Base-by-base conservation (phyloP, 2,329 filamentous ascomycete genomes). In the Dothideomycetes sp. region DNA sequence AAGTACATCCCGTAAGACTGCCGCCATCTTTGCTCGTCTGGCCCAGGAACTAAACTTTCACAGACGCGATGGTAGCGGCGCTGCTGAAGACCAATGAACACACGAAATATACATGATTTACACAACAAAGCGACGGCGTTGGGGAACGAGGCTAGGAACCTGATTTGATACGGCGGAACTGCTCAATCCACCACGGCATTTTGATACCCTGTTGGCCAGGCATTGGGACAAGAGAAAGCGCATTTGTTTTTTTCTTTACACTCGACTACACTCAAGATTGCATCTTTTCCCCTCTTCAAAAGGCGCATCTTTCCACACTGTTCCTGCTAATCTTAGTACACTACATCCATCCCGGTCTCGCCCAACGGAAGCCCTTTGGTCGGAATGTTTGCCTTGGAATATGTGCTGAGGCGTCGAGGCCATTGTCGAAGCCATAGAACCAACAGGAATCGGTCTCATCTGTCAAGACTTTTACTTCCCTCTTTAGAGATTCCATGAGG, bases 1-100 rank as follows among this genome's bases (percentile, higher is more conserved):
- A 73, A 71, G 55, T 80, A 79, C 51, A 69, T 78, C 30, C 74
- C 76, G 67, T 71, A 58, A 50, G 69, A 47, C 13, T 35, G 16
- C 12, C 11, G 16, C 11, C 12, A 12, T 29, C 11, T 10, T n/a
- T 11, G 8, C 15, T 25, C 13, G 15, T 9, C 22, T 11, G 22
- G 12, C 22, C 22, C 22, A 7, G 7, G 16, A 11, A 16, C 37
- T 40, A 33, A 34, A 13, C 15, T 10, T 9, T 19, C 5, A 9
- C 29, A 44, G 42, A n/a, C 42, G 42, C 29, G 42, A 44, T 25
- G 42, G 42, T n/a, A 44, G 28, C 15, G 28, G 18, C 35, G 28
- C 35, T 16, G 42, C 32, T 10, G 40, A 42, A 22, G 33, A 34
- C 19, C 36, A 36, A 40, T 15, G 19, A n/a, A 7, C 12, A 33